Evolutionary conservation across 495 filamentous ascomycete species (phyloP).

Genomic region (Neurospora cerealis): DNA sequence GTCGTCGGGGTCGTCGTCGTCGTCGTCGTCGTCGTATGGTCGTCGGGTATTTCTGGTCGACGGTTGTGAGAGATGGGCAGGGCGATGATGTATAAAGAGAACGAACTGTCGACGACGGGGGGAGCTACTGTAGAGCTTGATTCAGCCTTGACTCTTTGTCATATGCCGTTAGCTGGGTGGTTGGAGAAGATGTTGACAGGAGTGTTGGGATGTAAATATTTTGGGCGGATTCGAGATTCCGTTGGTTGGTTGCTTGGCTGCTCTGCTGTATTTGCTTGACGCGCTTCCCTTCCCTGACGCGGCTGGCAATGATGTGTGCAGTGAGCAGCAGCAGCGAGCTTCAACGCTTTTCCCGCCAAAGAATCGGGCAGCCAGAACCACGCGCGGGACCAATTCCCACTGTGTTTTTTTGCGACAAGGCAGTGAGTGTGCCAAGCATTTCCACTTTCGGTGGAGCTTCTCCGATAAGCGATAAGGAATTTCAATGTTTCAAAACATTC

Average conservation of each 20-base stretch:
- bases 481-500: not conserved
- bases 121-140: not conserved
- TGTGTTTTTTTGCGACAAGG: not conserved
- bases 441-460: not conserved
- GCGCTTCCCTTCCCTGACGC: slow-evolving; percentile 8
- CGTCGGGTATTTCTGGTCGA: not conserved
- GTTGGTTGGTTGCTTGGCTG: not conserved
- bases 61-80: not conserved
- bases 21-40: not conserved
- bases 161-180: not conserved
- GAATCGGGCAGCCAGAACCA: not conserved
- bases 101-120: not conserved
- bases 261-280: slow-evolving; percentile 7
- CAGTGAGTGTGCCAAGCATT: not conserved
- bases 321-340: not conserved
- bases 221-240: not conserved
- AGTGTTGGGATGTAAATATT: not conserved
- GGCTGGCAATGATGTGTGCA: slow-evolving; percentile 6
- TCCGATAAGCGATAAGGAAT: not conserved
- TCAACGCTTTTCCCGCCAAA: not conserved
- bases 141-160: not conserved
- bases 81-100: not conserved
- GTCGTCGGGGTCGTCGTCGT: not conserved
- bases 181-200: not conserved
- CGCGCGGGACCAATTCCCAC: not conserved